These are phyloP conservation scores for Trichoderma orchidacearum DNA, from an alignment of 495 filamentous ascomycete genomes.

Conservation along the genomic window DNA sequence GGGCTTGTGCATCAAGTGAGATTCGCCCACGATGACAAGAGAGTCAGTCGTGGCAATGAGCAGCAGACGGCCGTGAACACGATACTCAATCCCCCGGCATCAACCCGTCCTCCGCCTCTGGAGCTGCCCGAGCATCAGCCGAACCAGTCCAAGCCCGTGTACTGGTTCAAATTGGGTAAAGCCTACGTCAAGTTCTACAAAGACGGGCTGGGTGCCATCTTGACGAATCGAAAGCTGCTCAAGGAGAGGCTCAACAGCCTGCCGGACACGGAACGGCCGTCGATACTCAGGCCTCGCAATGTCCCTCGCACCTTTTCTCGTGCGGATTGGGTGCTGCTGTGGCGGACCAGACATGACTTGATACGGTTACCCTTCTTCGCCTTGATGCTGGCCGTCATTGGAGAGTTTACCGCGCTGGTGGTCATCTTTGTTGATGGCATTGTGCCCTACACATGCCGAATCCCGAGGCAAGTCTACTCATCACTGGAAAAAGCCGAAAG, in stretches of 20 bases:
- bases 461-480: slow-evolving; percentile 57
- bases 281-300: slow-evolving; percentile 37
- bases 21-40: neutral
- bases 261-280: slow-evolving; percentile 4
- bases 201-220: slow-evolving; percentile 58
- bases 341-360: slow-evolving; percentile 53
- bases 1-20: neutral
- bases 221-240: slow-evolving; percentile 32
- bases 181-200: slow-evolving; percentile 75
- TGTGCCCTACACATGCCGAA: slow-evolving; percentile 67
- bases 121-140: slow-evolving; percentile 29
- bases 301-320: slow-evolving; percentile 33
- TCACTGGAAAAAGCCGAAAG: slow-evolving; percentile 36
- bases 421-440: slow-evolving; percentile 49
- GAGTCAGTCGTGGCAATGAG: neutral
- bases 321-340: slow-evolving; percentile 31
- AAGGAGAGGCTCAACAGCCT: slow-evolving; percentile 15
- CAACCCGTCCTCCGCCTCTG: slow-evolving; percentile 46
- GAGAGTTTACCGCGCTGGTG: slow-evolving; percentile 72
- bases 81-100: slow-evolving; percentile 39
- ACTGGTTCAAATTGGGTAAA: slow-evolving; percentile 38
- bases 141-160: slow-evolving; percentile 19
- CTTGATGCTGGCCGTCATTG: slow-evolving; percentile 58
- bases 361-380: slow-evolving; percentile 63
- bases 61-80: neutral